phyloP scores from a whole-genome alignment of 371 early-diverging fungal genomes.

The Coemansia sp. region DNA sequence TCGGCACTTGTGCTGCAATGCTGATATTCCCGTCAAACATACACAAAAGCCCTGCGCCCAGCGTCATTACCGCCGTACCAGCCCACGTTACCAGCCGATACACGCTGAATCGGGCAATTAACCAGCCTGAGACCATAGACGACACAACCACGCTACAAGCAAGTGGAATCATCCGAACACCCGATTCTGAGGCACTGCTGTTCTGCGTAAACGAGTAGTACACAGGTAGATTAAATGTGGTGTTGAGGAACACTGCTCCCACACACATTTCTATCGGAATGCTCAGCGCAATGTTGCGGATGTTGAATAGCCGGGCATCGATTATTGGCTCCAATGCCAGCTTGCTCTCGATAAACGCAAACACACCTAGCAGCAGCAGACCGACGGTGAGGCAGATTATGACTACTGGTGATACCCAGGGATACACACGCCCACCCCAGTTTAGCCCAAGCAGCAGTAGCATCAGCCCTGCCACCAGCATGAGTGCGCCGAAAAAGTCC shows the following conservation, averaged over 20 bases:
- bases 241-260: slow-evolving; percentile 62
- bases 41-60: slow-evolving; percentile 55
- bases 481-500: slow-evolving; percentile 59
- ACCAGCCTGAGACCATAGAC: slow-evolving; percentile 37
- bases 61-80: slow-evolving; percentile 44
- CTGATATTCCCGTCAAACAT: slow-evolving; percentile 54
- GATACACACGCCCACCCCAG: slow-evolving; percentile 63
- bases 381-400: slow-evolving; percentile 54
- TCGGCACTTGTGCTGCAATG: slow-evolving; percentile 56
- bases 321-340: slow-evolving; percentile 59
- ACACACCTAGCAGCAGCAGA: slow-evolving; percentile 44
- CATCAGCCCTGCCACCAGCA: slow-evolving; percentile 57
- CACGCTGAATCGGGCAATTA: slow-evolving; percentile 42
- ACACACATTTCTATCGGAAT: slow-evolving; percentile 57
- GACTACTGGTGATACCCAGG: slow-evolving; percentile 59
- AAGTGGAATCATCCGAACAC: slow-evolving; percentile 62
- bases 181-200: slow-evolving; percentile 59
- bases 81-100: slow-evolving; percentile 45
- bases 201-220: slow-evolving; percentile 70
- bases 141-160: slow-evolving; percentile 51
- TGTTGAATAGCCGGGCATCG: slow-evolving; percentile 56
- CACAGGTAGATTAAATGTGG: slow-evolving; percentile 60
- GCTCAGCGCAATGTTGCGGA: slow-evolving; percentile 53
- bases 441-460: slow-evolving; percentile 58
- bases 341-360: slow-evolving; percentile 52